Evolutionary conservation across 2,329 filamentous ascomycete genomes (phyloP).

Genomic region (Colletotrichum camelliae): DNA sequence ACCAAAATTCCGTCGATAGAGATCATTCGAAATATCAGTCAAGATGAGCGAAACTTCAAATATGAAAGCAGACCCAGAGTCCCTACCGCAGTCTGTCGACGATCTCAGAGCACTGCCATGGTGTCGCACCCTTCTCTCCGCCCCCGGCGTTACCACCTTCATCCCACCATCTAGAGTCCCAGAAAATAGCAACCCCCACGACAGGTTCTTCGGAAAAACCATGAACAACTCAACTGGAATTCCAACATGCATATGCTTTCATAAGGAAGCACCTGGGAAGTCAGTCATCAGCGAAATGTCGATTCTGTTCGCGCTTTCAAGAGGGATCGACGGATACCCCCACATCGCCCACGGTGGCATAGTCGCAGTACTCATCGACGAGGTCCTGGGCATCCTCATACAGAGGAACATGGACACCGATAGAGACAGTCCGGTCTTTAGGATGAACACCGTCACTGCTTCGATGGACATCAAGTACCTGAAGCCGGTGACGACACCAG

Average conservation of each 20-base stretch:
- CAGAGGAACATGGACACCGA: slow-evolving; percentile 39
- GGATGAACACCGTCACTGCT: slow-evolving; percentile 36
- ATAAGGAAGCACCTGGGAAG: slow-evolving; percentile 28
- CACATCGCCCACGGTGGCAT: slow-evolving; percentile 42
- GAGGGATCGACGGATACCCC: slow-evolving; percentile 37
- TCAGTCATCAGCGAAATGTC: slow-evolving; percentile 30
- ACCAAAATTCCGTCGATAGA: not conserved
- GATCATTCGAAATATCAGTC: not conserved
- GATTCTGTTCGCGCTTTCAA: slow-evolving; percentile 36
- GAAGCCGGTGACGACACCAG: slow-evolving; percentile 33
- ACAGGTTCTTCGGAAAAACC: slow-evolving; percentile 39
- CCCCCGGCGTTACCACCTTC: slow-evolving; percentile 33
- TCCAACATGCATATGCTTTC: slow-evolving; percentile 38
- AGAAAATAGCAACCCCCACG: slow-evolving; percentile 26
- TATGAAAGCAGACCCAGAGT: not conserved
- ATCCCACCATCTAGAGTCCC: slow-evolving; percentile 39
- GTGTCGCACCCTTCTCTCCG: slow-evolving; percentile 35
- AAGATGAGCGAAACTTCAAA: not conserved
- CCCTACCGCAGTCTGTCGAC: not conserved
- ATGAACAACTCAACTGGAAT: slow-evolving; percentile 33
- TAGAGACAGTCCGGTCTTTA: slow-evolving; percentile 32
- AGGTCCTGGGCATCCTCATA: slow-evolving; percentile 39
- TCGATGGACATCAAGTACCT: slow-evolving; percentile 39
- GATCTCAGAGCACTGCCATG: slow-evolving; percentile 41
- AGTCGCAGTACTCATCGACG: slow-evolving; percentile 39